Conservation (phyloP, 2,329 filamentous ascomycete genomes). For the Calonectria pseudoturangicola region DNA sequence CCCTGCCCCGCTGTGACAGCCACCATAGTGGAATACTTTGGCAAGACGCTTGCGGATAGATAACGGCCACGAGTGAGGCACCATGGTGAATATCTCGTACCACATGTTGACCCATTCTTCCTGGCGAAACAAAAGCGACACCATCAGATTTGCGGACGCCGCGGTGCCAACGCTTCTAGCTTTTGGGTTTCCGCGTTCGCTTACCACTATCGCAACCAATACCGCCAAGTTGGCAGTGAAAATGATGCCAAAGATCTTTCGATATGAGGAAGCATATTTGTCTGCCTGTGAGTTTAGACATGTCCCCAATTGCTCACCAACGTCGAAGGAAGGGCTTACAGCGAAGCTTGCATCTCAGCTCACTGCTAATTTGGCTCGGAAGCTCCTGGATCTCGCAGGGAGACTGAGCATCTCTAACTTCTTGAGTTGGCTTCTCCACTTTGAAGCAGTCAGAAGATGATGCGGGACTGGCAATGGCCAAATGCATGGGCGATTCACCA, state of each 20-base stretch:
- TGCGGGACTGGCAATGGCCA: neutral
- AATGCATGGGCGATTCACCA: neutral
- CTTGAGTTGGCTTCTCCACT: neutral
- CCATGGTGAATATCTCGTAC: constrained; percentile 62
- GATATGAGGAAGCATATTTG: constrained; percentile 34
- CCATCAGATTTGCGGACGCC: constrained; percentile 57
- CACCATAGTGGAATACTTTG: constrained; percentile 67
- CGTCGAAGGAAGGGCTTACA: neutral
- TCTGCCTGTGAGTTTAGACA: neutral
- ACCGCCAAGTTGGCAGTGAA: constrained; percentile 40
- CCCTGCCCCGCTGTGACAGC: constrained; percentile 65
- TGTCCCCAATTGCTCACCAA: neutral
- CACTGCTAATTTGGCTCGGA: neutral
- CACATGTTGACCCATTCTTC: constrained; percentile 69
- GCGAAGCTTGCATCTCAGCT: constrained; percentile 9
- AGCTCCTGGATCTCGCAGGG: neutral
- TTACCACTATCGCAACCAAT: constrained; percentile 34
- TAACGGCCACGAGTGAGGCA: constrained; percentile 64
- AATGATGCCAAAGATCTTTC: constrained; percentile 45
- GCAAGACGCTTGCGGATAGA: constrained; percentile 63
- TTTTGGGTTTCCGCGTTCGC: constrained; percentile 38
- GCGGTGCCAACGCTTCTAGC: constrained; percentile 40
- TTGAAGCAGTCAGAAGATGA: neutral
- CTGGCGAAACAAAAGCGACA: constrained; percentile 67
- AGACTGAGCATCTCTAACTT: neutral